Evolutionary conservation across 2,329 filamentous ascomycete genomes (phyloP).

Genomic region (Tolypocladium ovalisporum): DNA sequence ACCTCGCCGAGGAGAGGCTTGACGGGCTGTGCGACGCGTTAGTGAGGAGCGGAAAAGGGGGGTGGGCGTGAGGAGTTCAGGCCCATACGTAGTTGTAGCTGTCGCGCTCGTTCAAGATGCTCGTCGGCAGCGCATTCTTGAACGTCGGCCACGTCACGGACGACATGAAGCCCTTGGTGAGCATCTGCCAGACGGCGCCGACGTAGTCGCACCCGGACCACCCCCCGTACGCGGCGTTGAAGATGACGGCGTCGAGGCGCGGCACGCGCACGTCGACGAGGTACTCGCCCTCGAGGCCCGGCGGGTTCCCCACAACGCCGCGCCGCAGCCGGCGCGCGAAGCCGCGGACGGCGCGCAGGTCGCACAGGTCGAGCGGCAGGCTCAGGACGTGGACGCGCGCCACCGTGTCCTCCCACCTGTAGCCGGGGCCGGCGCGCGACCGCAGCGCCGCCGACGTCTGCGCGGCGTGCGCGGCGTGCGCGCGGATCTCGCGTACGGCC

Average conservation of each 20-base stretch:
- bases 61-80: constrained; percentile 3
- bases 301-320: constrained; percentile 34
- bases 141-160: constrained; percentile 67
- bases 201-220: constrained; percentile 72
- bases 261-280: constrained; percentile 43
- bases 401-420: constrained; percentile 27
- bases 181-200: constrained; percentile 38
- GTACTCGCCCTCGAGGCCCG: constrained; percentile 22
- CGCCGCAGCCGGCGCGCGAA: constrained; percentile 35
- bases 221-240: constrained; percentile 82
- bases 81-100: constrained; percentile 24
- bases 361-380: constrained; percentile 49
- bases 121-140: constrained; percentile 51
- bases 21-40: constrained; percentile 28
- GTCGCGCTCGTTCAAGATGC: constrained; percentile 28
- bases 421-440: constrained; percentile 22
- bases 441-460: constrained; percentile 24
- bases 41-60: not conserved
- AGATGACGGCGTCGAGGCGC: constrained; percentile 66
- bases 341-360: constrained; percentile 38
- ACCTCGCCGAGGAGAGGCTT: constrained; percentile 61
- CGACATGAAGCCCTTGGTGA: constrained; percentile 52
- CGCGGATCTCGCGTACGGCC: constrained; percentile 54
- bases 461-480: constrained; percentile 41
- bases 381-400: constrained; percentile 47